These are phyloP conservation scores for Cornus kousa DNA, from an alignment of 148 eudicot genomes.

Conservation along the genomic window DNA sequence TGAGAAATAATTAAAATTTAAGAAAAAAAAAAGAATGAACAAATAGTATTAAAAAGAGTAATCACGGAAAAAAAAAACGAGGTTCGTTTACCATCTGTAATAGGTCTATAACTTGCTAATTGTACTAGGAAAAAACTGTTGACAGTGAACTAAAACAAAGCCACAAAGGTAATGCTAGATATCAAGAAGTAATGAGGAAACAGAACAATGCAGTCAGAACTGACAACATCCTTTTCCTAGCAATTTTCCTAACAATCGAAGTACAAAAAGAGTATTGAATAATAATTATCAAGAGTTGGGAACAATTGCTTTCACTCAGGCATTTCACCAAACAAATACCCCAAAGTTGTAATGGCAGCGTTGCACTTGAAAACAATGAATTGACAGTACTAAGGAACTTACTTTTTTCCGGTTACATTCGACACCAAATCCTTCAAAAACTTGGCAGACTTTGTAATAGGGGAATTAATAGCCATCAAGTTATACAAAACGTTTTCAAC, in stretches of 20 bases:
- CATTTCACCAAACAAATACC: constrained; percentile 1
- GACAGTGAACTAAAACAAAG: no score
- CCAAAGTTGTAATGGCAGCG: neutral
- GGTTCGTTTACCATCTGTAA: no score
- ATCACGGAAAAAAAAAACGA: no score
- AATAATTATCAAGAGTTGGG: neutral
- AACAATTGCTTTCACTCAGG: neutral
- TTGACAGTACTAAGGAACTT: neutral
- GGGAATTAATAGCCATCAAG: constrained; percentile 87
- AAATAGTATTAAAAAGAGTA: no score
- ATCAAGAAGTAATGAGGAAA: neutral
- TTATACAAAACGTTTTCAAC: constrained; percentile 86
- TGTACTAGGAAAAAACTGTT: no score
- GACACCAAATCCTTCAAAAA: constrained; percentile 76
- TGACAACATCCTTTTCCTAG: no score
- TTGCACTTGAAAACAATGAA: neutral
- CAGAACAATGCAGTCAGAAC: neutral
- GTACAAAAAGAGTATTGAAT: neutral
- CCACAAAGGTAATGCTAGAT: neutral
- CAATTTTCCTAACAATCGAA: no score
- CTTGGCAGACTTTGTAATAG: constrained; percentile 78
- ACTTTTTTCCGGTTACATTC: constrained; percentile 71
- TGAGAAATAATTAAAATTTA: no score
- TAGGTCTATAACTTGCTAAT: no score
- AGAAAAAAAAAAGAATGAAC: no score